Conservation (phyloP, 805 yeast genomes). For the Teunomyces atbi region DNA sequence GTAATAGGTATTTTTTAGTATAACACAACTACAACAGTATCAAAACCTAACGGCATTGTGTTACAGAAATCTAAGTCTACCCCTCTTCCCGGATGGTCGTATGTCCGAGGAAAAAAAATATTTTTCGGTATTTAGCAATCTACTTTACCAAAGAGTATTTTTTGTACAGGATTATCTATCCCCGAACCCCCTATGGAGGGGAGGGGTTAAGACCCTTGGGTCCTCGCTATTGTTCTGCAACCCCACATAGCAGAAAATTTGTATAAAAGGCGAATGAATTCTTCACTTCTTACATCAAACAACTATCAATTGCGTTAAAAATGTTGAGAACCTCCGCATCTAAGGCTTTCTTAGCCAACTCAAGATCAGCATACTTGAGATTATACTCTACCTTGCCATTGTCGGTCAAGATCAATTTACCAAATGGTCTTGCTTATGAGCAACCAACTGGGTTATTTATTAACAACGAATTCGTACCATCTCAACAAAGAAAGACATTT, state of each 20-base stretch:
- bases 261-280: neutral
- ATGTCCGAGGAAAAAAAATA: neutral
- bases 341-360: conserved; percentile 1
- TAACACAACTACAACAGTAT: neutral
- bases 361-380: conserved; percentile 13
- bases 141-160: neutral
- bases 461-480: conserved; percentile 73
- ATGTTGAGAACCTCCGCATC: conserved; percentile 2
- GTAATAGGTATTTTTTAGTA: neutral
- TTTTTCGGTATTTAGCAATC: neutral
- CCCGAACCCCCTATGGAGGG: neutral
- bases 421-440: conserved; percentile 67
- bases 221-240: neutral
- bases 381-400: conserved; percentile 33
- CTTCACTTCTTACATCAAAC: neutral
- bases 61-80: neutral
- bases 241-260: neutral
- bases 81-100: neutral
- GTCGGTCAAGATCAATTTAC: conserved; percentile 51
- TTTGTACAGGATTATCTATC: neutral
- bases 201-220: neutral
- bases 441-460: conserved; percentile 91
- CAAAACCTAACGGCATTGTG: neutral
- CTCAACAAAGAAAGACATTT: conserved; percentile 57
- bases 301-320: neutral